Base-by-base conservation (phyloP, 1,139 yeast genomes). In the Trichomonascaceae sp. region DNA sequence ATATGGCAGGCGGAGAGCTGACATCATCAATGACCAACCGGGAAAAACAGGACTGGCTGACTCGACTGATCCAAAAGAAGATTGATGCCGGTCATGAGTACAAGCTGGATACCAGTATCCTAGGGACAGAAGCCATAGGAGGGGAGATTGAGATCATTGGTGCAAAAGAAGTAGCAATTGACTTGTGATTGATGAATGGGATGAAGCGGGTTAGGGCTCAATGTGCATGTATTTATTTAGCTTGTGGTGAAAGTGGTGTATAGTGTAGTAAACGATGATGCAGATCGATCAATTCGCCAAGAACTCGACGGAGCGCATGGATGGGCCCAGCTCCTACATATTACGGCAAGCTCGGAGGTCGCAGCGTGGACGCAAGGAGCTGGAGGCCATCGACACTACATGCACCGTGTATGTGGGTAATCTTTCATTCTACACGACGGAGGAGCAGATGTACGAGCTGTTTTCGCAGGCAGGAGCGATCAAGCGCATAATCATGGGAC, bases 361-460 rank as follows among this genome's bases (percentile, higher is more conserved):
- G 27, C 33, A 47, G 26, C 44, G 54, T 31, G 69, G 65, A 55
- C 64, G 70, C 43, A 74, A 72, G 13, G 78, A 75, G 43, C 60
- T 84, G 38, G 69, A 74, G 45, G 67, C 70, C 42, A 69, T 87
- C 1, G 65, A 76, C 53, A 64, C 61, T 23, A 74, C 85, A 39
- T 66, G 73, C 17, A 85, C 97, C 0, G 69, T 87, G 2, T 87
- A 87, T 50, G 89, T 87, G 28, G 97, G 97, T 4, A 84, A 82
- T 50, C 52, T 77, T 29, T 76, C 93, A 1, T 82, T 81, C 48
- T 80, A 77, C 56, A 85, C 96, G 2, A 78, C 94, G 1, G 97
- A 89, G 54, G 97, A 89, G 52, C 96, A 87, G 54, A 72, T 87
- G 17, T 78, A 76, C 52, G 97, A 85, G 52, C 60, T 87, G 34